Percentiles rank a stretch among this genome's conserved stretches.
phyloP scores from a whole-genome alignment of 2,329 filamentous ascomycete species.

The Chaetomium sp. region DNA sequence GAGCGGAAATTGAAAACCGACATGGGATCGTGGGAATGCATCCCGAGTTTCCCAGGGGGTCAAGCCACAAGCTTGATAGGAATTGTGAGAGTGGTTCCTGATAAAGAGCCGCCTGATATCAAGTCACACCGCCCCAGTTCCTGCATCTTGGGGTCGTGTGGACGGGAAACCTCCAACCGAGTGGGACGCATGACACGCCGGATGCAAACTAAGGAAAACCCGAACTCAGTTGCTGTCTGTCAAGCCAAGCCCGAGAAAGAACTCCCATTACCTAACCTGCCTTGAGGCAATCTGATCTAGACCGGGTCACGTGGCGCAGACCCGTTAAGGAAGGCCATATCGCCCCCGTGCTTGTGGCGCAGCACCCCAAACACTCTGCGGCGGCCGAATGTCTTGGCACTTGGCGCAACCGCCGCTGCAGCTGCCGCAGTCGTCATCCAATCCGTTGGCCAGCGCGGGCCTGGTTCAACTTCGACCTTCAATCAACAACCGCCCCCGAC shows the following conservation, averaged over 20 bases:
- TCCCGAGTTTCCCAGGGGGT: neutral
- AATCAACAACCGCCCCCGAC: neutral
- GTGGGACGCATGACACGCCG: conserved; percentile 10
- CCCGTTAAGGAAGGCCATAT: neutral
- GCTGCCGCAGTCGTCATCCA: conserved; percentile 19
- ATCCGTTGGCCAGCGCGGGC: neutral
- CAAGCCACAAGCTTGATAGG: neutral
- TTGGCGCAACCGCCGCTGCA: neutral
- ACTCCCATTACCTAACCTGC: conserved; percentile 11
- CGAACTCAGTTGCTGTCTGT: neutral
- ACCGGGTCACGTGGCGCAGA: conserved; percentile 11
- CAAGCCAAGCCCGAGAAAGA: neutral
- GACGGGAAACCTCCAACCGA: neutral
- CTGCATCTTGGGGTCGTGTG: neutral
- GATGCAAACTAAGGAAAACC: conserved; percentile 1
- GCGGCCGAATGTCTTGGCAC: neutral
- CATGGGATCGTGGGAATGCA: neutral
- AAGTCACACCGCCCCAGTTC: conserved; percentile 3
- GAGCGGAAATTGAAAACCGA: neutral
- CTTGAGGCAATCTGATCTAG: neutral
- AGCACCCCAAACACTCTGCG: neutral
- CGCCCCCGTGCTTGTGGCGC: conserved; percentile 9
- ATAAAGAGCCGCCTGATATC: neutral
- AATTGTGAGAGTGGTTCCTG: neutral
- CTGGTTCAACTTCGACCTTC: conserved; percentile 1